These are phyloP conservation scores for Ceratobasidium sp. DNA, from an alignment of 1,284 basidiomycete genomes.

Conservation along the genomic window DNA sequence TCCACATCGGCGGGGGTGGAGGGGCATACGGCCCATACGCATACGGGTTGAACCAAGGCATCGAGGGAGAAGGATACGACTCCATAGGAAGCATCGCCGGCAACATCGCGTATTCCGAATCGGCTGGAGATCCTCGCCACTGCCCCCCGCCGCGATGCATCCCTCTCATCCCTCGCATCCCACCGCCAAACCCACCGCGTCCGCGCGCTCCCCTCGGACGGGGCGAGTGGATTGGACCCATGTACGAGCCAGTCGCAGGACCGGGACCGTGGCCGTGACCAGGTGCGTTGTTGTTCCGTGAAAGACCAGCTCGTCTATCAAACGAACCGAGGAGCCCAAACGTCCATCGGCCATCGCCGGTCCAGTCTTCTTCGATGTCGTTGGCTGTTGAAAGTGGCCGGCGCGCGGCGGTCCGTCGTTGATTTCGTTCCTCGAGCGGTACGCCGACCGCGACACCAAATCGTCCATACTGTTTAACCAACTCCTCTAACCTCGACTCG, in stretches of 20 bases:
- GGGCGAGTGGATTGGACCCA: slow-evolving; percentile 18
- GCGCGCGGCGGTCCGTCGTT: slow-evolving; percentile 20
- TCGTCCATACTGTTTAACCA: slow-evolving; percentile 7
- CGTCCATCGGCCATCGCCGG: slow-evolving; percentile 25
- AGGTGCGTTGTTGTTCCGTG: neutral
- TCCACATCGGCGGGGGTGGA: slow-evolving; percentile 36
- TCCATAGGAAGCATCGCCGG: slow-evolving; percentile 39
- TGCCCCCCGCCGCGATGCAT: neutral
- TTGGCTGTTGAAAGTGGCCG: slow-evolving; percentile 16
- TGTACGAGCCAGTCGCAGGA: neutral
- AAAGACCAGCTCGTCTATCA: slow-evolving; percentile 16
- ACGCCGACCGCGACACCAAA: slow-evolving; percentile 41
- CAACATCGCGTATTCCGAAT: slow-evolving; percentile 24
- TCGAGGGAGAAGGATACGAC: neutral
- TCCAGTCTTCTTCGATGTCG: slow-evolving; percentile 41
- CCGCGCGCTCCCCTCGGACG: slow-evolving; percentile 22
- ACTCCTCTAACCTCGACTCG: neutral
- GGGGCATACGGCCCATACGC: slow-evolving; percentile 14
- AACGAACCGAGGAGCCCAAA: slow-evolving; percentile 35
- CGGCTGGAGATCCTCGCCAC: slow-evolving; percentile 22
- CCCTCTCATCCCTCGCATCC: slow-evolving; percentile 5
- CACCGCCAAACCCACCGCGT: slow-evolving; percentile 18
- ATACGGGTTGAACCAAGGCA: slow-evolving; percentile 29
- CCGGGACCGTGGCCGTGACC: neutral
- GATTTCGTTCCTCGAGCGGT: slow-evolving; percentile 12